Evolutionary conservation across 139 green algal genomes (phyloP), one percentile per base, ranked within the genome.

Genomic region (Axilococcus clingmanii): DNA sequence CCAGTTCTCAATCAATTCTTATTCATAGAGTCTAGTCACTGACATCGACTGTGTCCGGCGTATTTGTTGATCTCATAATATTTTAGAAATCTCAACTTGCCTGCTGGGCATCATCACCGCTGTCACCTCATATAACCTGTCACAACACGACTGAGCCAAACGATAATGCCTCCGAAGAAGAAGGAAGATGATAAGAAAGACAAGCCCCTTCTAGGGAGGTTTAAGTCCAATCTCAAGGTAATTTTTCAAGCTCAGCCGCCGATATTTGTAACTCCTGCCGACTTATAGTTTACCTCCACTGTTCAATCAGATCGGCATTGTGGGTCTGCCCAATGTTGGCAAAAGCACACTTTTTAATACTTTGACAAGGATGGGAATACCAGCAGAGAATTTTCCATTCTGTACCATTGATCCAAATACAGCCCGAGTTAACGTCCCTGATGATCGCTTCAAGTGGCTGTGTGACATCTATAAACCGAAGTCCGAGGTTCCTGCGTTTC

Each of bases 371-470:
- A 68, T 86, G 49, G 61, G 71, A 40, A 88, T 94, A 19, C 82
- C 88, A 9, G 88, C 88, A 2, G 88, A 96, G 51, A 95, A 94
- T 69, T 95, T 92, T 57, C 86, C 86, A 14, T 95, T 96, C 66
- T 97, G 91, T 75, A 97, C 89, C 31, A 95, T 95, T 53, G 87
- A 95, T 45, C 87, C 86, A 27, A 93, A 94, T 68, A 28, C 33
- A 17, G 84, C 92, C 15, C 83, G 93, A 24, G 87, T 97, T 2
- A 88, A 91, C 62, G 77, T 99, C 3, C 93, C 93, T 9, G 93
- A 99, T 63, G 85, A 96, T 2, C 80, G 93, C 31, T 99, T 96
- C 71, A 83, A 79, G 40, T 96, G 87, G 87, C 78, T 96, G 38
- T 75, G 63, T 9, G 59, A 76, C 25, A 25, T 66, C 17, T 80